Percentiles rank a stretch among this genome's conserved stretches.
Conservation (phyloP, 345 rosid species). For the Melaleuca quinquenervia region DNA sequence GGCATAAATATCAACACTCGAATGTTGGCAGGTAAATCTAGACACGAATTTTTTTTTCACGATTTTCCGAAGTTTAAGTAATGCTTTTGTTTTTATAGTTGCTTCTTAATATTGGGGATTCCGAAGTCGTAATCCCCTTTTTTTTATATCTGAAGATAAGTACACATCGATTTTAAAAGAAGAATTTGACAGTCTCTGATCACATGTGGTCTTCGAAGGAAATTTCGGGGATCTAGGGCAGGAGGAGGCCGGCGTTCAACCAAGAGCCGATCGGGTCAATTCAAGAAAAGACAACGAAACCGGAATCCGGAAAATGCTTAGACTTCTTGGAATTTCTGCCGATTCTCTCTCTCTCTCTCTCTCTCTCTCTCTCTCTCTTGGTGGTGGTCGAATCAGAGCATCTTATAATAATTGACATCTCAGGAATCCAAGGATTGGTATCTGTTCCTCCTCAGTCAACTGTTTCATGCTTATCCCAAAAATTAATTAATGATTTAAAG, state of each 20-base stretch:
- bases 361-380: too few species aligned
- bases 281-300: neutral
- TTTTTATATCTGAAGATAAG: neutral
- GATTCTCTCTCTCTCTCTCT: neutral
- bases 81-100: neutral
- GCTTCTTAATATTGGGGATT: neutral
- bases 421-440: constrained; percentile 18
- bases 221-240: neutral
- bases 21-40: neutral
- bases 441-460: neutral
- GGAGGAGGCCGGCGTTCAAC: neutral
- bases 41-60: neutral
- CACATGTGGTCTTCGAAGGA: neutral
- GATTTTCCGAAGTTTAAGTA: neutral
- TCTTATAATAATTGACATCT: neutral
- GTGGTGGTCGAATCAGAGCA: constrained; percentile 5
- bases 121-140: neutral
- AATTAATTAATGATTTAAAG: neutral
- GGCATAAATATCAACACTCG: too few species aligned
- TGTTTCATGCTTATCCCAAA: neutral
- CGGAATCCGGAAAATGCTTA: neutral
- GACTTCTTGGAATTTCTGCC: constrained; percentile 8
- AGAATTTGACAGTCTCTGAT: neutral
- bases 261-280: constrained; percentile 6
- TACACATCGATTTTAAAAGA: neutral